These are phyloP conservation scores for Citrullus amarus DNA, from an alignment of 306 rosid species.

Conservation along the genomic window DNA sequence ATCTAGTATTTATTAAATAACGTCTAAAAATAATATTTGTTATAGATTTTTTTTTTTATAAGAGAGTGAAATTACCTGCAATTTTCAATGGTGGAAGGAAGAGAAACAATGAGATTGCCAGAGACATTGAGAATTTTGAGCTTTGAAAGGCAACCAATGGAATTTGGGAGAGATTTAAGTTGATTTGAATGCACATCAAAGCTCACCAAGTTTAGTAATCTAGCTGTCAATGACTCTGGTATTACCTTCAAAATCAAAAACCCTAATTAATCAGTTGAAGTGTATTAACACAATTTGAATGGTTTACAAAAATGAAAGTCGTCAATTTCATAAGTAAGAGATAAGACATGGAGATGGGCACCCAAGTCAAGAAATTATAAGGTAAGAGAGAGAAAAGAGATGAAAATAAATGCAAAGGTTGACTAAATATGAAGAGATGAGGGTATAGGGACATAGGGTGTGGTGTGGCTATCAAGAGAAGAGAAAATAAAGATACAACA, in stretches of 20 bases:
- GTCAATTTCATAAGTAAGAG: background rate
- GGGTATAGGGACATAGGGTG: no score
- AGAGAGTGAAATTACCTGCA: conserved; percentile 47
- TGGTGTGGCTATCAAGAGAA: background rate
- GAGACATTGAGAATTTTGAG: conserved; percentile 72
- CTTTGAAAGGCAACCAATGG: conserved; percentile 81
- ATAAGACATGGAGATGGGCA: background rate
- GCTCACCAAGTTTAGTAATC: conserved; percentile 49
- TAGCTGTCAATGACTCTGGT: conserved; percentile 74
- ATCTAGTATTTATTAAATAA: background rate
- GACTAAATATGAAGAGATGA: background rate
- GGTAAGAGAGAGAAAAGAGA: background rate
- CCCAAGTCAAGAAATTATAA: background rate
- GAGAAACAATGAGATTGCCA: conserved; percentile 49
- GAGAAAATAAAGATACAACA: background rate
- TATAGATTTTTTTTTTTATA: background rate
- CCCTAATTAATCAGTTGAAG: background rate
- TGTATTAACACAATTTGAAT: no score
- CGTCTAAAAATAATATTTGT: no score
- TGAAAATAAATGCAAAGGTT: background rate
- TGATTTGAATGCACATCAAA: conserved; percentile 88
- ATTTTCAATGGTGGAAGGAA: conserved; percentile 73
- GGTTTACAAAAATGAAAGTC: background rate
- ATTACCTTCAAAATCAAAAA: conserved; percentile 31
- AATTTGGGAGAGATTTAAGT: conserved; percentile 67